Evolutionary conservation across 2,329 filamentous ascomycete genomes (phyloP).

Genomic region (Stachybotrys chartarum): DNA sequence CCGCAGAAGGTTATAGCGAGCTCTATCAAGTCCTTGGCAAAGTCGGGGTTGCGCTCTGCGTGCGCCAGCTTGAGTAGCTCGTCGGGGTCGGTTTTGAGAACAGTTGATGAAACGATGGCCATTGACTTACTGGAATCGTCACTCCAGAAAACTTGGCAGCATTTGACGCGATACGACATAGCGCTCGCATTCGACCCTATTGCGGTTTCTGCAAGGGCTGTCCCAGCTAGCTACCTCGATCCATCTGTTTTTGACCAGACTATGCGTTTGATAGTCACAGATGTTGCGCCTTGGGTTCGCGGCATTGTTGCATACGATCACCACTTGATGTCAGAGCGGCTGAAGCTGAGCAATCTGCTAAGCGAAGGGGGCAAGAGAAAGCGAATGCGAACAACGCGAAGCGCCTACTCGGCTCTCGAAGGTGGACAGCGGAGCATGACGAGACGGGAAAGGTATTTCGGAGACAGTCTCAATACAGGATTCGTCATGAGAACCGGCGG

Average conservation of each 20-base stretch:
- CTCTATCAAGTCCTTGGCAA: slow-evolving; percentile 19
- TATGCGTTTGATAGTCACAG: slow-evolving; percentile 56
- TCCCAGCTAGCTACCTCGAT: slow-evolving; percentile 38
- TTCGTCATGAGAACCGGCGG: slow-evolving; percentile 60
- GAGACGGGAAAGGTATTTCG: slow-evolving; percentile 67
- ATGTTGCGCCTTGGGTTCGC: slow-evolving; percentile 87
- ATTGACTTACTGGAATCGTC: slow-evolving; percentile 30
- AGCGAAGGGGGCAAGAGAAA: slow-evolving; percentile 46
- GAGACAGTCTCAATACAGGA: slow-evolving; percentile 48
- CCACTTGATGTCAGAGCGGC: slow-evolving; percentile 59
- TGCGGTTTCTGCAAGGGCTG: slow-evolving; percentile 39
- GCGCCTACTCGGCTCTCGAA: slow-evolving; percentile 70
- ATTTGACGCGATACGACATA: slow-evolving; percentile 43
- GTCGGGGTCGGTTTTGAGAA: not conserved
- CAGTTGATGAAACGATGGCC: slow-evolving; percentile 24
- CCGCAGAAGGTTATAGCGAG: slow-evolving; percentile 18
- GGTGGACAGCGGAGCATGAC: slow-evolving; percentile 61
- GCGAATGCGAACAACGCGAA: slow-evolving; percentile 62
- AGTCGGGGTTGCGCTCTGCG: slow-evolving; percentile 11
- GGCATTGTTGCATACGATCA: slow-evolving; percentile 73
- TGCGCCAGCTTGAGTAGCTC: not conserved
- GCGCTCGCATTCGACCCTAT: slow-evolving; percentile 55
- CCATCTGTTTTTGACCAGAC: slow-evolving; percentile 73
- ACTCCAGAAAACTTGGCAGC: slow-evolving; percentile 17
- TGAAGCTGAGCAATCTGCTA: slow-evolving; percentile 54